Evolutionary conservation across 2,329 filamentous ascomycete genomes (phyloP).

Genomic region (Ophiocordyceps polyrhachis-furcata): DNA sequence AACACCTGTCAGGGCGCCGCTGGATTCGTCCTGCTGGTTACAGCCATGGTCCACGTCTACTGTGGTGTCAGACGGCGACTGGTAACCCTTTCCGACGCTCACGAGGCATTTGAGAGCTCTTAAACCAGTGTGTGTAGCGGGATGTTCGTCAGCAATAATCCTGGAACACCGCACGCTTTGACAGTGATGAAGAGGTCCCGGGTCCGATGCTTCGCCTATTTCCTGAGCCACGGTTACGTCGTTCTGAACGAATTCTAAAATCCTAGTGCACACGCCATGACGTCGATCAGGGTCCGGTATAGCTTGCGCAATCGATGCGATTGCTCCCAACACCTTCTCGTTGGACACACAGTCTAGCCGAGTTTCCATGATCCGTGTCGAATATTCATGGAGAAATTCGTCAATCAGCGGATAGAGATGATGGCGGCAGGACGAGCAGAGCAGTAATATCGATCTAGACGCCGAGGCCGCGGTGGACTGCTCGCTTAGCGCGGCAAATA

Average conservation of each 20-base stretch:
- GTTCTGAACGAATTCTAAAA: slow-evolving; percentile 41
- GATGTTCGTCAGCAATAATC: slow-evolving; percentile 20
- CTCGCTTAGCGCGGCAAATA: slow-evolving; percentile 52
- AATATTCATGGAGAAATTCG: slow-evolving; percentile 55
- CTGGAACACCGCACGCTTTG: slow-evolving; percentile 9
- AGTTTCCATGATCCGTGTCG: slow-evolving; percentile 35
- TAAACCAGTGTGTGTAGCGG: slow-evolving; percentile 27
- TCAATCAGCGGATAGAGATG: slow-evolving; percentile 48
- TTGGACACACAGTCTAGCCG: slow-evolving; percentile 47
- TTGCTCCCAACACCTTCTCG: slow-evolving; percentile 54
- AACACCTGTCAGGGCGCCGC: slow-evolving; percentile 11
- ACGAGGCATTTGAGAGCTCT: slow-evolving; percentile 48
- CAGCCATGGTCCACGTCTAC: slow-evolving; percentile 45
- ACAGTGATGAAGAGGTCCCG: slow-evolving; percentile 7
- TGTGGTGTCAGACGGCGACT: slow-evolving; percentile 45
- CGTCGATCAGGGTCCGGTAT: slow-evolving; percentile 38
- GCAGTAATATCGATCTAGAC: slow-evolving; percentile 52
- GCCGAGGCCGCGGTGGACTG: slow-evolving; percentile 44
- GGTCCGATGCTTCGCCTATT: slow-evolving; percentile 4
- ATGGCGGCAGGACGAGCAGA: slow-evolving; percentile 58
- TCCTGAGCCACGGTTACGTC: slow-evolving; percentile 24
- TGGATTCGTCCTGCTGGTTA: neutral
- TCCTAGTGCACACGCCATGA: slow-evolving; percentile 31
- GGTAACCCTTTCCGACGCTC: slow-evolving; percentile 53
- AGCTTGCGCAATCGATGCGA: slow-evolving; percentile 59